Evolutionary conservation across 2,329 filamentous ascomycete genomes (phyloP).

Genomic region (Pseudocercospora musae): DNA sequence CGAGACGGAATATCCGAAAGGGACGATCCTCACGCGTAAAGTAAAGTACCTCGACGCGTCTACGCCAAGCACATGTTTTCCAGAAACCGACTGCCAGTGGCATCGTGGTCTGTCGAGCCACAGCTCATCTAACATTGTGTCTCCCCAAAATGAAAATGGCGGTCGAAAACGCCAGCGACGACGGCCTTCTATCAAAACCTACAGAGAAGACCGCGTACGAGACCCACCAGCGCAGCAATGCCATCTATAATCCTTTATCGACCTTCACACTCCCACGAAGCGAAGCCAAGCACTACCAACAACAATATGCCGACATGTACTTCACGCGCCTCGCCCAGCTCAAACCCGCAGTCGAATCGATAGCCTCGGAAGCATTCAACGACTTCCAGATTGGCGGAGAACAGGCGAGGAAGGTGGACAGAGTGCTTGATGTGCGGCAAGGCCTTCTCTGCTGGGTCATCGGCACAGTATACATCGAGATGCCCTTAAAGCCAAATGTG

Average conservation of each 20-base stretch:
- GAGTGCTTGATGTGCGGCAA: slow-evolving; percentile 92
- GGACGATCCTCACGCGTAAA: no score
- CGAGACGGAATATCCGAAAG: no score
- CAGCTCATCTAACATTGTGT: background rate
- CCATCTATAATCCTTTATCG: slow-evolving; percentile 69
- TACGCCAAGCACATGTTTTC: background rate
- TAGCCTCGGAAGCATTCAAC: slow-evolving; percentile 73
- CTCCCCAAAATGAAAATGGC: slow-evolving; percentile 24
- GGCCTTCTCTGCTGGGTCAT: slow-evolving; percentile 93
- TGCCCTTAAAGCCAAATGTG: slow-evolving; percentile 93
- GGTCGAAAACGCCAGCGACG: slow-evolving; percentile 20
- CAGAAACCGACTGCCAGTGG: background rate
- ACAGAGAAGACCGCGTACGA: slow-evolving; percentile 36
- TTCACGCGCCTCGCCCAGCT: slow-evolving; percentile 85
- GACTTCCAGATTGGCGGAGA: slow-evolving; percentile 74
- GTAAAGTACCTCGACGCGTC: background rate
- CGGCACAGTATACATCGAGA: slow-evolving; percentile 95
- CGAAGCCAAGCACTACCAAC: slow-evolving; percentile 69
- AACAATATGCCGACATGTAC: slow-evolving; percentile 98
- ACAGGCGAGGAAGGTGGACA: slow-evolving; percentile 69
- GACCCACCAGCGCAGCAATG: slow-evolving; percentile 53
- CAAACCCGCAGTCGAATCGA: slow-evolving; percentile 74
- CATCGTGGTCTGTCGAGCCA: background rate
- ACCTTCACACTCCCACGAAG: slow-evolving; percentile 70
- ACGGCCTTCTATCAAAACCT: slow-evolving; percentile 24